A percentile compares a stretch with the other conserved stretches of the same genome.
phyloP scores from a whole-genome alignment of 208 protist genomes.

The Acanthamoeba royreba region DNA sequence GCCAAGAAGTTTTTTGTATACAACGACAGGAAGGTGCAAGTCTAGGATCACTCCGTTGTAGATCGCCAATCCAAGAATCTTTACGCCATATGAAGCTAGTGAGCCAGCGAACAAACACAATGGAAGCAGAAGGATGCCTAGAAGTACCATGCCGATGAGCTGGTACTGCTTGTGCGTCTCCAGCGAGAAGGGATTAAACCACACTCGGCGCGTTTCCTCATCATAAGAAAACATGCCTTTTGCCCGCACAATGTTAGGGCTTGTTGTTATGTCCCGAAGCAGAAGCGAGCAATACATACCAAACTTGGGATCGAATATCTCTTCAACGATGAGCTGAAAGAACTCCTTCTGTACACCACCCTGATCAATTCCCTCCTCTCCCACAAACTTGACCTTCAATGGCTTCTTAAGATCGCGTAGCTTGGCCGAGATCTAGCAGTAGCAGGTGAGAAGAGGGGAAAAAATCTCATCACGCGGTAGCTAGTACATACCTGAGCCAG shows the following conservation, averaged over 20 bases:
- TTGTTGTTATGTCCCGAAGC: not conserved
- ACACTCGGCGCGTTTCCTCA: slow-evolving; percentile 76
- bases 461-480: no score
- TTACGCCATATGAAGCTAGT: no score
- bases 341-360: slow-evolving; percentile 96
- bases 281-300: slow-evolving; percentile 44
- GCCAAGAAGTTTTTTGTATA: slow-evolving; percentile 86
- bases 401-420: slow-evolving; percentile 84
- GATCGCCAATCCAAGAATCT: slow-evolving; percentile 88
- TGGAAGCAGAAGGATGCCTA: not conserved
- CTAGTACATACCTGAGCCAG: not conserved
- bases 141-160: slow-evolving; percentile 76
- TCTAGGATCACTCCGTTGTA: slow-evolving; percentile 93
- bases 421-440: not conserved
- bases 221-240: slow-evolving; percentile 86
- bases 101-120: no score
- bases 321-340: slow-evolving; percentile 90
- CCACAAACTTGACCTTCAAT: slow-evolving; percentile 88
- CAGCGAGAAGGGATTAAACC: slow-evolving; percentile 82
- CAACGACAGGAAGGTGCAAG: slow-evolving; percentile 85
- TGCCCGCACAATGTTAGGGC: not conserved
- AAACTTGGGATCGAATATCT: slow-evolving; percentile 89
- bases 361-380: slow-evolving; percentile 93
- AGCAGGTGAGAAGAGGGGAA: not conserved
- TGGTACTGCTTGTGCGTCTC: slow-evolving; percentile 74